phyloP scores from a whole-genome alignment of 2,329 filamentous ascomycete genomes.

The Xylariaceae sp. region DNA sequence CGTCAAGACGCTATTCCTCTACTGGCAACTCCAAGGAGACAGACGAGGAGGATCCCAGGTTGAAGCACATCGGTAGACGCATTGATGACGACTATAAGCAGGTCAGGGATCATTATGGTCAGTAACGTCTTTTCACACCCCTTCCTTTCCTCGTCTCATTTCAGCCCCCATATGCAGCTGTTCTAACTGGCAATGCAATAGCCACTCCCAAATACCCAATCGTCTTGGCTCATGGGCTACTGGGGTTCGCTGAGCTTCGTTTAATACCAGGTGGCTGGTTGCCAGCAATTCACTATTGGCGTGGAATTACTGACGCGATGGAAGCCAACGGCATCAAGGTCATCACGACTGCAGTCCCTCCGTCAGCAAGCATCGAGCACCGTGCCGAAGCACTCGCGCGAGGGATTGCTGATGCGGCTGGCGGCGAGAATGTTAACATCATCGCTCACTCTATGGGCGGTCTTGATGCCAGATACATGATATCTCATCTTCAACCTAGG shows the following conservation, averaged over 20 bases:
- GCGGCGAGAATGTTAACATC: constrained; percentile 58
- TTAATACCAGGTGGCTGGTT: constrained; percentile 43
- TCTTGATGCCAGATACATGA: constrained; percentile 63
- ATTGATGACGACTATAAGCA: constrained; percentile 46
- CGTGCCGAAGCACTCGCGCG: constrained; percentile 54
- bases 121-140: too few relatives aligned
- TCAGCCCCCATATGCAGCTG: not conserved
- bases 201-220: constrained; percentile 58
- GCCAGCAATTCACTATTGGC: constrained; percentile 60
- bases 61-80: constrained; percentile 37
- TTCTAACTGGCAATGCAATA: constrained; percentile 21
- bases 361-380: constrained; percentile 57
- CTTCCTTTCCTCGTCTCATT: too few relatives aligned
- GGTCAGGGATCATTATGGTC: constrained; percentile 44
- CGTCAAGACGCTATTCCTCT: constrained; percentile 3
- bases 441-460: constrained; percentile 68
- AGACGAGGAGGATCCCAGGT: constrained; percentile 33
- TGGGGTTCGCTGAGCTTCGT: constrained; percentile 59
- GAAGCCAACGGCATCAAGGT: constrained; percentile 50
- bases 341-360: constrained; percentile 58
- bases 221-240: constrained; percentile 61
- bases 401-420: constrained; percentile 46
- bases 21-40: constrained; percentile 9
- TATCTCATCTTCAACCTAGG: constrained; percentile 49
- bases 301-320: constrained; percentile 58